A percentile compares a stretch with the other conserved stretches of the same genome.
Conservation (phyloP, 345 rosid genomes). For the Rhizophora mangle region DNA sequence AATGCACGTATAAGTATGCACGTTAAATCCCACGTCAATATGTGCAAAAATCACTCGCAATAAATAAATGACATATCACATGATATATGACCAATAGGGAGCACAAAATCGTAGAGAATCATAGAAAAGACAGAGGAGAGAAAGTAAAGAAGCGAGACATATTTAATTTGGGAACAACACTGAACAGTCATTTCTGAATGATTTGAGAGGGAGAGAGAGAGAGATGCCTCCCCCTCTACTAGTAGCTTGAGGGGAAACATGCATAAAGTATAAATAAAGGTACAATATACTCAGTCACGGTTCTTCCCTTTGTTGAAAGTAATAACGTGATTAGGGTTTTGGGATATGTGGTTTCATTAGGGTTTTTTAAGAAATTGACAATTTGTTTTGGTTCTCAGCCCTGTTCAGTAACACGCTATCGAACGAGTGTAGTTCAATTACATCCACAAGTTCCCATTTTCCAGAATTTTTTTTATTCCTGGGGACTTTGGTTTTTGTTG, state of each 20-base stretch:
- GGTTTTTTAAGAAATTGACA: conserved; percentile 27
- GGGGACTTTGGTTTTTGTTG: background rate
- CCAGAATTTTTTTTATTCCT: background rate
- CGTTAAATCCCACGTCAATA: conserved; percentile 11
- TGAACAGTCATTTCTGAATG: conserved; percentile 32
- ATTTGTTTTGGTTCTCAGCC: background rate
- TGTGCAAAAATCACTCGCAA: conserved; percentile 31
- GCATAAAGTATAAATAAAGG: conserved; percentile 6
- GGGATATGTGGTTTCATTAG: conserved; percentile 16
- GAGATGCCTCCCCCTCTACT: conserved; percentile 10
- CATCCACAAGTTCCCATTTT: background rate
- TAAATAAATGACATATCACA: conserved; percentile 33
- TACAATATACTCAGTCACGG: background rate
- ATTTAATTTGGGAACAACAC: conserved; percentile 31
- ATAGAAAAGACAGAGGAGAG: conserved; percentile 30
- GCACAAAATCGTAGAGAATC: conserved; percentile 54
- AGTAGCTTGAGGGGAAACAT: conserved; percentile 11
- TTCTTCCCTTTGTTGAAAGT: background rate
- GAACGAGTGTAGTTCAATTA: too few relatives aligned
- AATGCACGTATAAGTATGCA: background rate
- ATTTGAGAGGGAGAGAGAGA: conserved; percentile 28
- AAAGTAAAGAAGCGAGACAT: conserved; percentile 24
- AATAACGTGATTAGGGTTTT: conserved; percentile 37
- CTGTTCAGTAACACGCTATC: too few relatives aligned
- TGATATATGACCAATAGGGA: conserved; percentile 51